A percentile compares a stretch with the other conserved stretches of the same genome.
phyloP scores from a whole-genome alignment of 495 filamentous ascomycete genomes.

The Aspergillus sclerotioniger region DNA sequence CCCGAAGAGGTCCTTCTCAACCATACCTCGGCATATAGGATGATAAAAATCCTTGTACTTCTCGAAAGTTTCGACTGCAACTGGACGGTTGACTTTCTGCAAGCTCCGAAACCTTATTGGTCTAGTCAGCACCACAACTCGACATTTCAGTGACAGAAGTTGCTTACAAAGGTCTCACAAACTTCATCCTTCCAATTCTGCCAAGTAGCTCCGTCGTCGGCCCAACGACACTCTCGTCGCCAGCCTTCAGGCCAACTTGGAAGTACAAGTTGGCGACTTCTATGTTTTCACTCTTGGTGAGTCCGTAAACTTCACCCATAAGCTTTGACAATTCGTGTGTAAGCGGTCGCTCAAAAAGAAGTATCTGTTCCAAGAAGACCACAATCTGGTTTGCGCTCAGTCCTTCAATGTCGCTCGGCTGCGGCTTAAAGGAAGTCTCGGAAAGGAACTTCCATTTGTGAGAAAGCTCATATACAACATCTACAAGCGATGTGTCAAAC shows the following conservation, averaged over 20 bases:
- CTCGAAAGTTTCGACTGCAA: constrained; percentile 81
- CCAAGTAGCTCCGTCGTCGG: constrained; percentile 73
- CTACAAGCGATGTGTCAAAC: constrained; percentile 85
- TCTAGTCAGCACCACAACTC: constrained; percentile 18
- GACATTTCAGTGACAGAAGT: neutral
- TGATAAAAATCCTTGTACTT: constrained; percentile 91
- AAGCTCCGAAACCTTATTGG: constrained; percentile 59
- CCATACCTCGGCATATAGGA: constrained; percentile 80
- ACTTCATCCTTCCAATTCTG: constrained; percentile 92
- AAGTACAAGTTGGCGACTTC: constrained; percentile 81
- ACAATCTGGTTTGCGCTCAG: constrained; percentile 84
- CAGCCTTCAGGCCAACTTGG: constrained; percentile 71
- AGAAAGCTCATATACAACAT: constrained; percentile 78
- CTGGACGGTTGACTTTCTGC: constrained; percentile 64
- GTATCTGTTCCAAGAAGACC: constrained; percentile 79
- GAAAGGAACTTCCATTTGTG: constrained; percentile 67
- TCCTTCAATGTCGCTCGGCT: constrained; percentile 60
- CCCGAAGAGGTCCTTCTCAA: constrained; percentile 78
- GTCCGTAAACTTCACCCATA: constrained; percentile 71
- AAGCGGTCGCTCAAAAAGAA: constrained; percentile 61
- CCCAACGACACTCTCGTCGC: constrained; percentile 61
- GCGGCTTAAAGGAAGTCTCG: constrained; percentile 59
- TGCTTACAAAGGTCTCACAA: constrained; percentile 73
- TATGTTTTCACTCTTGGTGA: constrained; percentile 69
- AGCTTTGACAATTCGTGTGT: constrained; percentile 57